These are phyloP conservation scores for Logfia minima DNA, from an alignment of 129 eudicot genomes.

Conservation along the genomic window DNA sequence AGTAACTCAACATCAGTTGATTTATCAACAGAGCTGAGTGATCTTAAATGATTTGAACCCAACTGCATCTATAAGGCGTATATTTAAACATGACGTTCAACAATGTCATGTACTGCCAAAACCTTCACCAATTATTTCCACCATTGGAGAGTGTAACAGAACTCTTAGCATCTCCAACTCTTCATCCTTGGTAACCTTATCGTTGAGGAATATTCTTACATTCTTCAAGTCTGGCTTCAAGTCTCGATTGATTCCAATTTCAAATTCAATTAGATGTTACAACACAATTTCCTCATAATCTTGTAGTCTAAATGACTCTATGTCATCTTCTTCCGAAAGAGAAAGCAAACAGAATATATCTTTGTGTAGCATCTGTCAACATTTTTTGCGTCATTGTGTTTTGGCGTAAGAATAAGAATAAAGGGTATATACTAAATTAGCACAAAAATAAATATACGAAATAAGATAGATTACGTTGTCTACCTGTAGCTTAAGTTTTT, in stretches of 20 bases:
- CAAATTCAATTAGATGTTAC: constrained; percentile 5
- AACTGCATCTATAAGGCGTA: not conserved
- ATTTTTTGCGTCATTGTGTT: not conserved
- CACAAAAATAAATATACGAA: too few species aligned
- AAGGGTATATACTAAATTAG: too few species aligned
- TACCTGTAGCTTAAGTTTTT: not conserved
- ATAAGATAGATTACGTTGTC: not conserved
- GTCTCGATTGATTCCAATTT: not conserved
- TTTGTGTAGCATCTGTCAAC: too few species aligned
- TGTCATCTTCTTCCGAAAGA: too few species aligned
- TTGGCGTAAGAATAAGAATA: not conserved
- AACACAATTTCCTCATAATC: not conserved
- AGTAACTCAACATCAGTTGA: too few species aligned
- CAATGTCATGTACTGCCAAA: too few species aligned
- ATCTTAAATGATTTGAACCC: not conserved
- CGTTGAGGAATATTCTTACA: not conserved
- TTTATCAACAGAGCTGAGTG: not conserved
- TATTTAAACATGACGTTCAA: not conserved
- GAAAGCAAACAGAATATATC: too few species aligned
- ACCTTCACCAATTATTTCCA: not conserved
- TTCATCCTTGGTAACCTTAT: not conserved
- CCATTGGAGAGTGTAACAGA: not conserved
- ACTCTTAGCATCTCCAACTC: constrained; percentile 4
- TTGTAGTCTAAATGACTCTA: too few species aligned
- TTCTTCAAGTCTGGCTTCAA: not conserved